Conservation (phyloP, 208 protist species). For the Balamuthia mandrillaris region DNA sequence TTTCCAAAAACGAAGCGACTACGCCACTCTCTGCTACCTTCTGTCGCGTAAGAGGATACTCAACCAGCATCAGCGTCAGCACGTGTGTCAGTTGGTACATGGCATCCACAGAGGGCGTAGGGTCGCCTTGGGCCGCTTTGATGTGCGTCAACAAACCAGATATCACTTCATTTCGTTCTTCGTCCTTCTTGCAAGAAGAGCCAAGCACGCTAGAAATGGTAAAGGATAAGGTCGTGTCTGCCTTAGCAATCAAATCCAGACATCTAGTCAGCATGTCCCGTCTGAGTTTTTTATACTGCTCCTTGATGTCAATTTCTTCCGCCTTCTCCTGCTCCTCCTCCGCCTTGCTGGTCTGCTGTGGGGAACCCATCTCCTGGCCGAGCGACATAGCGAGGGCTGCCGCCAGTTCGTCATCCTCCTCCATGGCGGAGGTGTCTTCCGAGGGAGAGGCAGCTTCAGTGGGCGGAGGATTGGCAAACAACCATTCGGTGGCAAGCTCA, state of each 20-base stretch:
- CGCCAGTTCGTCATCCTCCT: slow-evolving; percentile 28
- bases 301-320: neutral
- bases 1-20: neutral
- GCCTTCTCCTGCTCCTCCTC: neutral
- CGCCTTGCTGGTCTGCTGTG: neutral
- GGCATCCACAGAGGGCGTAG: neutral
- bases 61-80: slow-evolving; percentile 19
- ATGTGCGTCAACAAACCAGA: neutral
- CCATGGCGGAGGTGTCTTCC: neutral
- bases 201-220: neutral
- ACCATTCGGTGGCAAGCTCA: slow-evolving; percentile 26
- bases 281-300: neutral
- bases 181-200: neutral
- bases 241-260: slow-evolving; percentile 17
- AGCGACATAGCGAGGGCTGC: slow-evolving; percentile 32
- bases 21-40: neutral
- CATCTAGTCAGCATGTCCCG: neutral
- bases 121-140: neutral
- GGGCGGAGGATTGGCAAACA: slow-evolving; percentile 22
- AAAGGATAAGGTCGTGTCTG: neutral
- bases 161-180: neutral
- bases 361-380: neutral
- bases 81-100: slow-evolving; percentile 15
- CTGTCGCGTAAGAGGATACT: neutral
- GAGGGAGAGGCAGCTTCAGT: neutral